Base-by-base conservation (phyloP, 2,329 filamentous ascomycete species). In the Macroventuria anomochaeta region DNA sequence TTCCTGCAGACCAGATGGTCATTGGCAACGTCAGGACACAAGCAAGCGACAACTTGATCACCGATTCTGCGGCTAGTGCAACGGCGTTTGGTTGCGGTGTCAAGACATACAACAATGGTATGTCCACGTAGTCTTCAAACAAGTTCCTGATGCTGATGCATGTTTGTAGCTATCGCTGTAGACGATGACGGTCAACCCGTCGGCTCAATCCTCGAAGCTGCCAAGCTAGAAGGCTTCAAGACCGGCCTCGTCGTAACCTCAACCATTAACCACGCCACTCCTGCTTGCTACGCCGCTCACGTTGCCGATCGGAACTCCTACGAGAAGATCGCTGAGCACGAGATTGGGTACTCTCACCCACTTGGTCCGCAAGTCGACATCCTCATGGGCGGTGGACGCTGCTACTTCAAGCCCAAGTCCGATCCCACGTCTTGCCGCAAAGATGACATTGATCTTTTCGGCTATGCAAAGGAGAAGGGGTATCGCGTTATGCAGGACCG, bases 181-280 rank as follows among this genome's bases (percentile, higher is more conserved):
- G 58, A 70, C 44, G 62, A 68, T 5, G 67, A 69, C 32, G 67
- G 67, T 6, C 61, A 66, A 12, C 73, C 74, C 15, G 70, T 75
- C 15, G 76, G 72, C 29, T 75, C 72, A 15, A 71, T 78, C 17
- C 67, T 77, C 32, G 76, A 78, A 58, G 74, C 75, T 7, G 75
- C 75, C 11, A 74, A 76, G 55, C 57, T 74, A 26, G 64, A 72
- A 26, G 76, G 76, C 29, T 75, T 72, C 58, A 74, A 72, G 62
- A 77, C 76, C 12, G 75, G 74, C 11, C 69, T 78, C n/a, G 74
- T 77, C n/a, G 76, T 76, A 3, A 77, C 76, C 2, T 74, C 68
- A 7, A 73, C 69, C 26, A 77, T 78, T 59, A 77, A 75, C 58
- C 70, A 77, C 46, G 70, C 64, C 7, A 69, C 64, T 1, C 65